phyloP scores from a whole-genome alignment of 2,329 filamentous ascomycete genomes.

The Phaeosphaeria sp. region DNA sequence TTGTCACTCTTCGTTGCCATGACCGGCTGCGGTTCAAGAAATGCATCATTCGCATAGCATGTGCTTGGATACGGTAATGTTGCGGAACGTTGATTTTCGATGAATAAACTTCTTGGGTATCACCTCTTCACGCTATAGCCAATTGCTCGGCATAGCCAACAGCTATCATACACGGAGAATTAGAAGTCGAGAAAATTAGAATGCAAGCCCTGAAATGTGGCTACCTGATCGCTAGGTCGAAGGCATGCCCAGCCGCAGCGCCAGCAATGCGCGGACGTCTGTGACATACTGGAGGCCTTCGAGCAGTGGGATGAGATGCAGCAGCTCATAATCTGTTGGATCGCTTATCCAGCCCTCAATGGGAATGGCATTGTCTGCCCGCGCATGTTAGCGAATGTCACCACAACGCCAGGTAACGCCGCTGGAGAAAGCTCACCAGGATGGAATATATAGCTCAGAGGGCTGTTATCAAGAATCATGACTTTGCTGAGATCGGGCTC shows the following conservation, averaged over 20 bases:
- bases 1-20: too few relatives aligned
- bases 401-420: neutral
- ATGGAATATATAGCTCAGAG: slow-evolving; percentile 97
- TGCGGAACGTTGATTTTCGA: slow-evolving; percentile 10
- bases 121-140: slow-evolving; percentile 39
- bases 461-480: slow-evolving; percentile 98
- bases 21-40: slow-evolving; percentile 18
- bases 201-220: slow-evolving; percentile 16
- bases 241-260: slow-evolving; percentile 82
- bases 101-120: slow-evolving; percentile 40
- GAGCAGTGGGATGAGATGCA: slow-evolving; percentile 89
- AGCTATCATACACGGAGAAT: slow-evolving; percentile 42
- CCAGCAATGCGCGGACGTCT: slow-evolving; percentile 89
- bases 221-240: slow-evolving; percentile 29
- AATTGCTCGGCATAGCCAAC: slow-evolving; percentile 30
- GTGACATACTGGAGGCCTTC: slow-evolving; percentile 97
- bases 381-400: slow-evolving; percentile 16
- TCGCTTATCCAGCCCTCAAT: slow-evolving; percentile 99
- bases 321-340: slow-evolving; percentile 92
- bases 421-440: slow-evolving; percentile 71
- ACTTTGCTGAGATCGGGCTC: slow-evolving; percentile 97
- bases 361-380: slow-evolving; percentile 92
- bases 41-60: slow-evolving; percentile 16
- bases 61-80: slow-evolving; percentile 6
- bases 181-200: slow-evolving; percentile 28